Percentiles rank a stretch among this genome's conserved stretches.
phyloP scores from a whole-genome alignment of 208 protist genomes.

The Acanthamoeba castellanii region DNA sequence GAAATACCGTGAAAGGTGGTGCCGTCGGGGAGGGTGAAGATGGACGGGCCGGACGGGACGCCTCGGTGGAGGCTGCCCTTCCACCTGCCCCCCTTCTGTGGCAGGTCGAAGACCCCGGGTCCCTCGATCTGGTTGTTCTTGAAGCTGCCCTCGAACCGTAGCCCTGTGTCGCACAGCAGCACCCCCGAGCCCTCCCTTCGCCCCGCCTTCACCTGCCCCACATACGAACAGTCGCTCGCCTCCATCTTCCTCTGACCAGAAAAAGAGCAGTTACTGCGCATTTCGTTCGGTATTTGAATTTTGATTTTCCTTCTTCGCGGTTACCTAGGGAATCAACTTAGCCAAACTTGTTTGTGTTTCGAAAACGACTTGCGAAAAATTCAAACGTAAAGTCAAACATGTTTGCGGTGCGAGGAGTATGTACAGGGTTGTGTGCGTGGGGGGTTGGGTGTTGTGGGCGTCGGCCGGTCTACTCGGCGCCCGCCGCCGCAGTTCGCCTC shows the following conservation, averaged over 20 bases:
- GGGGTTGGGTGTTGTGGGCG: too few species aligned
- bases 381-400: too few species aligned
- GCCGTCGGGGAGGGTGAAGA: slow-evolving; percentile 5
- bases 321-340: too few species aligned
- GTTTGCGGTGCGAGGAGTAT: too few species aligned
- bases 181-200: not conserved
- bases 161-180: not conserved
- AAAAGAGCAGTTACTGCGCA: too few species aligned
- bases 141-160: not conserved
- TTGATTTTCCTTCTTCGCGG: too few species aligned
- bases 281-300: too few species aligned
- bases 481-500: too few species aligned
- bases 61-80: not conserved
- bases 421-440: too few species aligned
- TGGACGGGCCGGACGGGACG: not conserved
- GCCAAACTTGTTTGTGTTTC: too few species aligned
- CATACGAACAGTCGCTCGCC: not conserved
- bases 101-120: not conserved
- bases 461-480: too few species aligned
- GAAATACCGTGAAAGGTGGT: not conserved
- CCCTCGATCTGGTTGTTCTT: not conserved
- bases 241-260: not conserved
- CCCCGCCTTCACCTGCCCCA: not conserved
- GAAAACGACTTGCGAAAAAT: too few species aligned
- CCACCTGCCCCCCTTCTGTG: not conserved